phyloP scores from a whole-genome alignment of 495 filamentous ascomycete species.

The Trichoderma erinaceum region DNA sequence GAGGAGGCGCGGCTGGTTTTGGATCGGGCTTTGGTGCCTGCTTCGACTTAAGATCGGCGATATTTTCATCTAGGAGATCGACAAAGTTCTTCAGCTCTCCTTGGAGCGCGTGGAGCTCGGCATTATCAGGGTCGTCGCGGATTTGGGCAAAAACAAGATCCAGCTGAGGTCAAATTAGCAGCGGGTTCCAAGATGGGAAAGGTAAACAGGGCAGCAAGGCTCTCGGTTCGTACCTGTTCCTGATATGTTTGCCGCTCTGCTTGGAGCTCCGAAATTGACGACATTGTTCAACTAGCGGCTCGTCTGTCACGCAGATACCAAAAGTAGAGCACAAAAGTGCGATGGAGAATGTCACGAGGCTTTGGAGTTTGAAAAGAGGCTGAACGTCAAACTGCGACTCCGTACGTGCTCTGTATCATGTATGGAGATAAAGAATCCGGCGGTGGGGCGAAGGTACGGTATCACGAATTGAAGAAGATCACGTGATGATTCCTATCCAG shows the following conservation, averaged over 20 bases:
- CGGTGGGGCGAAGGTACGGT: neutral
- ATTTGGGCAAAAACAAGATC: slow-evolving; percentile 71
- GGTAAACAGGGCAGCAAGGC: neutral
- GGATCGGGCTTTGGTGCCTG: slow-evolving; percentile 40
- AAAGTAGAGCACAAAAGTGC: slow-evolving; percentile 21
- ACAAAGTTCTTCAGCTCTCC: slow-evolving; percentile 81
- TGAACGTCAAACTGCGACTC: neutral
- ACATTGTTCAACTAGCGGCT: slow-evolving; percentile 22
- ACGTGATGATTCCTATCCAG: neutral
- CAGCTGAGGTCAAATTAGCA: slow-evolving; percentile 46
- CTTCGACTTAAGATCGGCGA: slow-evolving; percentile 69
- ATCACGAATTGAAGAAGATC: neutral
- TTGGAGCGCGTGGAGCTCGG: slow-evolving; percentile 71
- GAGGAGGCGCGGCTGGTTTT: slow-evolving; percentile 40
- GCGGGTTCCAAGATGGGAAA: slow-evolving; percentile 19
- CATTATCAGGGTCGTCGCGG: slow-evolving; percentile 76
- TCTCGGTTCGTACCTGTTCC: slow-evolving; percentile 55
- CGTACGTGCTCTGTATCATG: neutral
- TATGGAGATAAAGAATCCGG: neutral
- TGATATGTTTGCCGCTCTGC: slow-evolving; percentile 77
- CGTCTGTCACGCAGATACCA: neutral
- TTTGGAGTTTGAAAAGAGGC: neutral
- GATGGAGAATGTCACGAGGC: neutral
- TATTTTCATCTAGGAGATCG: slow-evolving; percentile 65
- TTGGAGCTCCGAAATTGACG: slow-evolving; percentile 53